Conservation (phyloP, 805 yeast genomes). For the Komagataella pseudopastoris region DNA sequence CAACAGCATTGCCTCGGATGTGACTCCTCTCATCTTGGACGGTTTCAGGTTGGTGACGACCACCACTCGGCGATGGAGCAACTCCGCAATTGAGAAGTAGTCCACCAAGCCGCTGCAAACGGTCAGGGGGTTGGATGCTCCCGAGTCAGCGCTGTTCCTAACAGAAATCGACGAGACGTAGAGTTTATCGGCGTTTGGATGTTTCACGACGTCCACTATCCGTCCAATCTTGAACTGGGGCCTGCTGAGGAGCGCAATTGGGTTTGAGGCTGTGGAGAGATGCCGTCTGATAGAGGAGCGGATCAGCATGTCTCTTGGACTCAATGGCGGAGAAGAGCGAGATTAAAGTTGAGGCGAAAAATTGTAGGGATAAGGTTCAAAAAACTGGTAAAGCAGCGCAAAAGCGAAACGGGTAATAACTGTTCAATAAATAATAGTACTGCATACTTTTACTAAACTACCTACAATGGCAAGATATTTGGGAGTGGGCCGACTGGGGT, state of each 20-base stretch:
- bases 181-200: conserved; percentile 45
- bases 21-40: conserved; percentile 47
- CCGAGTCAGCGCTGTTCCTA: conserved; percentile 5
- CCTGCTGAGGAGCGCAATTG: not conserved
- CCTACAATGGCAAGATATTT: conserved; percentile 34
- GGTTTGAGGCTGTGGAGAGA: not conserved
- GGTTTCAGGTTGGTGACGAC: conserved; percentile 46
- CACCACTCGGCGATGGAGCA: conserved; percentile 30
- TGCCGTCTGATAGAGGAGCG: not conserved
- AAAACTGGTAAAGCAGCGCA: conserved; percentile 1
- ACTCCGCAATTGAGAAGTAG: conserved; percentile 21
- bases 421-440: not conserved
- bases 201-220: conserved; percentile 29
- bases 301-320: not conserved
- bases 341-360: not conserved
- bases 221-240: conserved; percentile 29
- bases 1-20: conserved; percentile 51
- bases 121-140: conserved; percentile 4
- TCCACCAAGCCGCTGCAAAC: conserved; percentile 51
- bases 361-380: not conserved
- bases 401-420: not conserved
- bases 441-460: not conserved
- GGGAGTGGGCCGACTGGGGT: conserved; percentile 88
- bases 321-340: not conserved
- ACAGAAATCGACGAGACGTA: conserved; percentile 39